These are phyloP conservation scores for Platanus orientalis DNA, from an alignment of 164 flowering plant genomes.

Conservation along the genomic window DNA sequence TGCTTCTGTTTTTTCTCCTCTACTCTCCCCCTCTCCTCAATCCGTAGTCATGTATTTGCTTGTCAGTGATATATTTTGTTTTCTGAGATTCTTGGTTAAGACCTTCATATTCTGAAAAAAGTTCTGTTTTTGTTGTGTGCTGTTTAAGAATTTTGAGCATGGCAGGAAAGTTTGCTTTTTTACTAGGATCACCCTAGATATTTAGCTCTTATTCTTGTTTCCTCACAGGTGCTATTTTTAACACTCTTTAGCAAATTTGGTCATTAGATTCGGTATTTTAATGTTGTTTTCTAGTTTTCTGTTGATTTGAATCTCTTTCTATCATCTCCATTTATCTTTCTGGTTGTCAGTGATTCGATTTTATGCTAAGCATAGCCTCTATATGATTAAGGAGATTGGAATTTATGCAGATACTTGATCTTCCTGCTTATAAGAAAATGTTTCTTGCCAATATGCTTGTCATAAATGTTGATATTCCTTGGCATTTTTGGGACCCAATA, in stretches of 20 bases:
- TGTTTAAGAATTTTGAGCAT: neutral
- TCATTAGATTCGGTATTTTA: neutral
- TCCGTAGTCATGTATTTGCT: too few species aligned
- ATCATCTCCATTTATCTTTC: neutral
- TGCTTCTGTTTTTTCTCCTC: neutral
- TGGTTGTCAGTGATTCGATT: neutral
- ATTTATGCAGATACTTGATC: neutral
- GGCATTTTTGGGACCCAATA: neutral
- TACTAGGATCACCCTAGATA: neutral
- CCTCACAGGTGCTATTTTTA: neutral
- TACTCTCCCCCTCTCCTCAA: neutral
- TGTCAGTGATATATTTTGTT: neutral
- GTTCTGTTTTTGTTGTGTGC: neutral
- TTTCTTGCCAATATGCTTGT: conserved; percentile 1
- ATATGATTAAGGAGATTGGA: neutral
- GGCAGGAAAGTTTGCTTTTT: too few species aligned
- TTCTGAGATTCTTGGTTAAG: too few species aligned
- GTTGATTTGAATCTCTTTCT: neutral
- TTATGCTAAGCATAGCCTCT: neutral
- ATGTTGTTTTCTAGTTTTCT: neutral
- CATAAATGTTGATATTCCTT: neutral
- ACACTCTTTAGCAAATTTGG: neutral
- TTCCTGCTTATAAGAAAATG: neutral
- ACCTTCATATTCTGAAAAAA: neutral
- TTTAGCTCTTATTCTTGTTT: neutral